These are phyloP conservation scores for Coelastrella sp. DNA, from an alignment of 139 green algal genomes.

Conservation along the genomic window DNA sequence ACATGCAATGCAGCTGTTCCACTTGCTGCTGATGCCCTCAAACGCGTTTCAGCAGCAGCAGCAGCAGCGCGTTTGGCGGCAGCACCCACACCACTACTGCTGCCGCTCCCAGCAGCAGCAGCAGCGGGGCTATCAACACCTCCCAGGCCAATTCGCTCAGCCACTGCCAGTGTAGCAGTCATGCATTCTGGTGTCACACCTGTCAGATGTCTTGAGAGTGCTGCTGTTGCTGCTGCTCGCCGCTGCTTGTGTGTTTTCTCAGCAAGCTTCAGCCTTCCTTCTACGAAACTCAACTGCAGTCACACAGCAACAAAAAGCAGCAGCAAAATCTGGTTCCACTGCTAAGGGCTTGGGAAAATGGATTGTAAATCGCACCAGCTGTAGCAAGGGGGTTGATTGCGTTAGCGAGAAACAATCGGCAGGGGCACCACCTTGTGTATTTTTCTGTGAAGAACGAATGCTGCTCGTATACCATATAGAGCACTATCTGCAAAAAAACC, in stretches of 20 bases:
- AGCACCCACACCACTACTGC: background rate
- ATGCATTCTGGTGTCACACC: background rate
- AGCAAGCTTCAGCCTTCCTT: slow-evolving; percentile 23
- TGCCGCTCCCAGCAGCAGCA: background rate
- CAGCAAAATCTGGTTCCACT: background rate
- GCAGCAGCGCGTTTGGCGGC: background rate
- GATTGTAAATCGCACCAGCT: no score
- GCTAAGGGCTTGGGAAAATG: no score
- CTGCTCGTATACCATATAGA: no score
- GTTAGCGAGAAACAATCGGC: no score
- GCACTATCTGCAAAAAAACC: no score
- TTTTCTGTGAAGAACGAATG: no score
- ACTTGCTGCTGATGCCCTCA: background rate
- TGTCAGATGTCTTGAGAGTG: background rate
- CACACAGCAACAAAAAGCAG: background rate
- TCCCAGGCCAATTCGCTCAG: background rate
- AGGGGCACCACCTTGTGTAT: no score
- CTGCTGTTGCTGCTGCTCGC: background rate
- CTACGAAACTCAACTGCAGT: slow-evolving; percentile 11
- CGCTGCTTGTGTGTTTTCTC: background rate
- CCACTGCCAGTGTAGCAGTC: background rate
- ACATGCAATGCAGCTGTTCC: background rate
- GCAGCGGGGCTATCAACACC: background rate
- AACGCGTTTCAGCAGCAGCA: background rate
- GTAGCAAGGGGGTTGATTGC: no score